Conservation (phyloP, 176 grass and related monocot genomes). For the Pontederia crassipes region DNA sequence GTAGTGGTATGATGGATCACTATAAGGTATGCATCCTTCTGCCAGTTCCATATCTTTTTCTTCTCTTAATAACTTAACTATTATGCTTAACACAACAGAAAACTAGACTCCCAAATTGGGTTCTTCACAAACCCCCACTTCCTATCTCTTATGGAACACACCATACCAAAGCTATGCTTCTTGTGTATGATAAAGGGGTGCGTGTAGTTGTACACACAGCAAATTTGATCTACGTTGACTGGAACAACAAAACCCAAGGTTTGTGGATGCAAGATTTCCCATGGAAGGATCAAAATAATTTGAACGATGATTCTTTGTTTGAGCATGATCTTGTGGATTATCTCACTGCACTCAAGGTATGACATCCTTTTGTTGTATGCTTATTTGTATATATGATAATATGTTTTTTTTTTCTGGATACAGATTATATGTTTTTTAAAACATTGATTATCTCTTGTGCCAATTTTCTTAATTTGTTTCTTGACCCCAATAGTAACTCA, state of each 20-base stretch:
- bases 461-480: too few relatives aligned
- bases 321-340: conserved; percentile 85
- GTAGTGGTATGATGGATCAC: conserved; percentile 55
- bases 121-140: conserved; percentile 72
- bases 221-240: conserved; percentile 96
- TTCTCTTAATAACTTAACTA: conserved; percentile 13
- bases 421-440: too few relatives aligned
- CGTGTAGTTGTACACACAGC: conserved; percentile 89
- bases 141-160: conserved; percentile 98
- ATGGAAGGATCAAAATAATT: conserved; percentile 55
- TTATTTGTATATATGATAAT: conserved; percentile 1
- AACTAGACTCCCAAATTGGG: conserved; percentile 57
- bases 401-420: neutral
- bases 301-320: conserved; percentile 40
- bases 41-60: conserved; percentile 15
- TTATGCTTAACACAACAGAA: conserved; percentile 43
- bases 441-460: too few relatives aligned
- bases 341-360: conserved; percentile 77
- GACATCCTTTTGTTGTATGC: conserved; percentile 8
- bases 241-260: conserved; percentile 95
- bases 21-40: conserved; percentile 29
- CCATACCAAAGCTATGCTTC: conserved; percentile 93
- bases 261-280: conserved; percentile 97
- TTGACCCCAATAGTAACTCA: too few relatives aligned
- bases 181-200: conserved; percentile 77